phyloP scores from a whole-genome alignment of 257 asterid species.

The Echium plantagineum region DNA sequence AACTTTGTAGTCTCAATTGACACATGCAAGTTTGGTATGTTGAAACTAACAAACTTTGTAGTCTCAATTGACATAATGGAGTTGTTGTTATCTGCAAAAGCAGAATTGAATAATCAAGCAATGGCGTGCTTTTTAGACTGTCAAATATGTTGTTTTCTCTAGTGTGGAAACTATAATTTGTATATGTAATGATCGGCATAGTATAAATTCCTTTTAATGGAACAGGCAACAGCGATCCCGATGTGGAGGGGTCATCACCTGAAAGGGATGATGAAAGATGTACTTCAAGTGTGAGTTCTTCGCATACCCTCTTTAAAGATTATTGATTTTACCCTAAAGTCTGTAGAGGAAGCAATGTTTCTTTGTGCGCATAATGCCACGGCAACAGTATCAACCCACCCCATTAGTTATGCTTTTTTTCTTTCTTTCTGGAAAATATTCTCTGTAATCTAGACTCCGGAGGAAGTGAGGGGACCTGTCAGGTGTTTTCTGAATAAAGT shows the following conservation, averaged over 20 bases:
- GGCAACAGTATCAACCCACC: no score
- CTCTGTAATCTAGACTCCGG: neutral
- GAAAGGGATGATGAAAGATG: constrained; percentile 11
- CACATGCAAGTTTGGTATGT: no score
- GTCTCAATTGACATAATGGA: neutral
- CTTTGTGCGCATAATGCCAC: neutral
- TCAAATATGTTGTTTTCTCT: no score
- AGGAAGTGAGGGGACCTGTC: neutral
- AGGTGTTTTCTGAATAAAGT: no score
- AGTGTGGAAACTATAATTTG: neutral
- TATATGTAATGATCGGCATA: neutral
- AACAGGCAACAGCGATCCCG: constrained; percentile 12
- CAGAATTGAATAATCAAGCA: neutral
- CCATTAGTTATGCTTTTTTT: no score
- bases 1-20: no score
- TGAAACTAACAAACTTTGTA: no score
- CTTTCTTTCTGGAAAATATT: no score
- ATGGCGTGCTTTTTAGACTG: neutral
- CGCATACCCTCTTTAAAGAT: neutral
- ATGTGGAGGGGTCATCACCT: constrained; percentile 11
- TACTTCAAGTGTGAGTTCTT: constrained; percentile 23
- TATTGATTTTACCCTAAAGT: neutral
- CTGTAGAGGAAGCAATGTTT: neutral
- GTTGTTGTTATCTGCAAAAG: neutral
- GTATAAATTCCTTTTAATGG: neutral